These are phyloP conservation scores for Fraxinus floribunda DNA, from an alignment of 305 asterid genomes.

Conservation along the genomic window DNA sequence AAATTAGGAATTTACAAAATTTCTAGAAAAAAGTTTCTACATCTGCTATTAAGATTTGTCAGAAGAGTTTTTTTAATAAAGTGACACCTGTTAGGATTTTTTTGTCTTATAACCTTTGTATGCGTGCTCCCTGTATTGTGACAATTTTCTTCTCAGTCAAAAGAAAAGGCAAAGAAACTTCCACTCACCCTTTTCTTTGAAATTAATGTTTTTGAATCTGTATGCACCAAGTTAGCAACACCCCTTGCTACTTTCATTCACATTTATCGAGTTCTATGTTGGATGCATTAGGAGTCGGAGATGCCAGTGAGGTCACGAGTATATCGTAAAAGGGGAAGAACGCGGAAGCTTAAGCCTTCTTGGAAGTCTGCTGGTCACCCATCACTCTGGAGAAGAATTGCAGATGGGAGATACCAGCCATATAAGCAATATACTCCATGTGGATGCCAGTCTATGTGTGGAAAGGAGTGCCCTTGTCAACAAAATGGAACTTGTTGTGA, in stretches of 20 bases:
- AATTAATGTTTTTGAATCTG: background rate
- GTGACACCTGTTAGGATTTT: constrained; percentile 1
- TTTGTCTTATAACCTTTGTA: background rate
- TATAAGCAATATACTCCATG: constrained; percentile 78
- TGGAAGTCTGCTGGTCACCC: constrained; percentile 99
- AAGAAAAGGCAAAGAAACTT: background rate
- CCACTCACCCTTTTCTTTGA: constrained; percentile 4
- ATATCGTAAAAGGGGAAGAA: constrained; percentile 89
- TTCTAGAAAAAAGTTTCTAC: background rate
- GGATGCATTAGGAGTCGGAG: constrained; percentile 49
- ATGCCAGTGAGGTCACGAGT: constrained; percentile 69
- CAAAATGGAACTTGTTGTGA: constrained; percentile 88
- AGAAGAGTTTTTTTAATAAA: background rate
- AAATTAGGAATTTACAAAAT: background rate
- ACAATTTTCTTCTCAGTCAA: constrained; percentile 5
- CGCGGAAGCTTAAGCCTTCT: constrained; percentile 86
- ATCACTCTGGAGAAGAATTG: constrained; percentile 90
- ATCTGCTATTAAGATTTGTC: background rate
- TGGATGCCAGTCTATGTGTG: constrained; percentile 76
- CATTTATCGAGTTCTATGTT: constrained; percentile 11
- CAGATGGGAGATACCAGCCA: constrained; percentile 80
- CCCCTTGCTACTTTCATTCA: constrained; percentile 7
- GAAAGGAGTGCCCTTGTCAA: constrained; percentile 90
- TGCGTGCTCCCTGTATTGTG: background rate
- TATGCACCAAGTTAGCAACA: background rate